Percentiles rank a stretch among this genome's conserved stretches.
Evolutionary conservation across 2,329 filamentous ascomycete species (phyloP).

Genomic region (Cladosporium sp.): DNA sequence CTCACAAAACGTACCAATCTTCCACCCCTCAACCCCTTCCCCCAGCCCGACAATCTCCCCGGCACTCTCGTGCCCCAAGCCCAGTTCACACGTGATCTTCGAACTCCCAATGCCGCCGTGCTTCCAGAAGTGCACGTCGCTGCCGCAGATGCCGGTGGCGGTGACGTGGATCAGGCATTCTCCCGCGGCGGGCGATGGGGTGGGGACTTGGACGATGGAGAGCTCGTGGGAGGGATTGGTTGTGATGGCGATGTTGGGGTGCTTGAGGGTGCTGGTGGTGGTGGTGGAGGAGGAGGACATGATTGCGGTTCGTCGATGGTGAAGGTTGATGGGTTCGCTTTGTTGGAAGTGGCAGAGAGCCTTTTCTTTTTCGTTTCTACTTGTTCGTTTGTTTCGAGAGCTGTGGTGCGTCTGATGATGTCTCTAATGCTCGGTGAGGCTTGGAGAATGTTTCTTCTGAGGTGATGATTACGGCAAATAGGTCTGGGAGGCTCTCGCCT

Average conservation of each 20-base stretch:
- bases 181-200: constrained; percentile 30
- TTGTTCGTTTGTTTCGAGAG: no score
- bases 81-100: constrained; percentile 25
- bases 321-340: background rate
- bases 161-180: constrained; percentile 36
- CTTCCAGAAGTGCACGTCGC: constrained; percentile 38
- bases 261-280: background rate
- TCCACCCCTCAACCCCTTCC: constrained; percentile 26
- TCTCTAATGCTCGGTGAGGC: no score
- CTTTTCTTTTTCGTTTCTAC: no score
- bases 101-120: constrained; percentile 32
- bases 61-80: constrained; percentile 35
- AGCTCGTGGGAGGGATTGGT: constrained; percentile 37
- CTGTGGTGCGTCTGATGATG: no score
- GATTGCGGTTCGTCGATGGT: background rate
- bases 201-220: constrained; percentile 25
- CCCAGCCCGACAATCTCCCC: constrained; percentile 31
- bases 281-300: background rate
- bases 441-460: no score
- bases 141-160: constrained; percentile 38
- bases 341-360: background rate
- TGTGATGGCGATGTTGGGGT: constrained; percentile 33
- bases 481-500: no score
- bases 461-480: no score
- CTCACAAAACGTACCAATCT: constrained; percentile 25